These are phyloP conservation scores for Nymphaea thermarum DNA, from an alignment of 164 flowering plant genomes.

Conservation along the genomic window DNA sequence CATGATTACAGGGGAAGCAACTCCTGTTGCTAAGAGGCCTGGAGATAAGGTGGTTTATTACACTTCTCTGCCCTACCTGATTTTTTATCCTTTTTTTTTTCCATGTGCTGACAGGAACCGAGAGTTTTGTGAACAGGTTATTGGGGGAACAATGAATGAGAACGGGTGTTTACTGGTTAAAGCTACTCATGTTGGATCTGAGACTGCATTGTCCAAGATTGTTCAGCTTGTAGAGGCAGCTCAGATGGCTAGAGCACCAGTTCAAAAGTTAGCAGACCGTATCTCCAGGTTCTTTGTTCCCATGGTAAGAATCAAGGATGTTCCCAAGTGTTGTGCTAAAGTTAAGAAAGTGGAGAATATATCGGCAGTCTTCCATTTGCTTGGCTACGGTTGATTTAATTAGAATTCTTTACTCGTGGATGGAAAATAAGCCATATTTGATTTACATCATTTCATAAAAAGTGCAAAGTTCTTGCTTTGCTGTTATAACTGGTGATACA, in stretches of 20 bases:
- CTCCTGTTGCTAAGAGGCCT: constrained; percentile 55
- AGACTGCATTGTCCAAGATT: constrained; percentile 87
- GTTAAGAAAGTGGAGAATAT: no score
- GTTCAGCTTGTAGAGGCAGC: constrained; percentile 95
- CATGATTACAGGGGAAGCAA: constrained; percentile 95
- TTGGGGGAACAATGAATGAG: constrained; percentile 88
- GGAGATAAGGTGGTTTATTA: constrained; percentile 59
- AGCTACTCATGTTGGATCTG: constrained; percentile 94
- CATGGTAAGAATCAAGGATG: constrained; percentile 28
- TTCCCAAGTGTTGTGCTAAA: no score
- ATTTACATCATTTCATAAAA: no score
- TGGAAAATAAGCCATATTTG: no score
- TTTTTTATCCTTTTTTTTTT: no score
- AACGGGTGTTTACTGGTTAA: constrained; percentile 68
- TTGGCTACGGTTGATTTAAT: no score
- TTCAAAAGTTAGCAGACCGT: constrained; percentile 78
- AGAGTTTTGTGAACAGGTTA: constrained; percentile 37
- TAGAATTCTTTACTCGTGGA: no score
- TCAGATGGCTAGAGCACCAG: constrained; percentile 87
- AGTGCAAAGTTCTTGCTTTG: no score
- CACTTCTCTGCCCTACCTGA: background rate
- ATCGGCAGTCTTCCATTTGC: no score
- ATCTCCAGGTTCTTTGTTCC: constrained; percentile 90
- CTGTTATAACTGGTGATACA: no score
- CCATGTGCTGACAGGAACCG: no score